These are phyloP conservation scores for Fusarium temperatum DNA, from an alignment of 2,329 filamentous ascomycete genomes.

Conservation along the genomic window DNA sequence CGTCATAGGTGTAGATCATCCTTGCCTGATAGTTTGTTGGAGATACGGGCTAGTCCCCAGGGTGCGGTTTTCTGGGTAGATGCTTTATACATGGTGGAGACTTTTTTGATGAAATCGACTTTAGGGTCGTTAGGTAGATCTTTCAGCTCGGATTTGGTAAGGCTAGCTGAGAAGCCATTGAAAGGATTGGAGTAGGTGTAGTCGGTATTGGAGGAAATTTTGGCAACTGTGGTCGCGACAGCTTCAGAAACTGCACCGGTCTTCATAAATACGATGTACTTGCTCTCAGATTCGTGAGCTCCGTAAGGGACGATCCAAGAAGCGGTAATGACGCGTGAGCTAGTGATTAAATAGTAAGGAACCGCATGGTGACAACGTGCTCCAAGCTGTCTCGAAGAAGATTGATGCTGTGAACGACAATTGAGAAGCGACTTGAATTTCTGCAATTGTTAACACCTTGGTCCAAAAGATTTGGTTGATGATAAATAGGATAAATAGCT, in stretches of 20 bases:
- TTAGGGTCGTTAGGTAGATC: background rate
- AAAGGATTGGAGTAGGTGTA: background rate
- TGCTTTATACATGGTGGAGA: background rate
- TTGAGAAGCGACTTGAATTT: fast-evolving
- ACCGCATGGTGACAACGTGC: background rate
- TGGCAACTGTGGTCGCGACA: fast-evolving
- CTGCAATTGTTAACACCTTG: background rate
- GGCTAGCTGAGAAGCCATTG: background rate
- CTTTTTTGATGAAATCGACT: background rate
- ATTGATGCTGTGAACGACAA: fast-evolving
- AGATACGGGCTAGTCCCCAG: background rate
- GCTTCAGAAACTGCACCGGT: no score
- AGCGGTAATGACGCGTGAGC: background rate
- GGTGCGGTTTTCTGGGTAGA: background rate
- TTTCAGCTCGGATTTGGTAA: background rate
- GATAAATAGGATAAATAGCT: fast-evolving
- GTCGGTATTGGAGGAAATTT: fast-evolving
- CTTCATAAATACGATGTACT: background rate
- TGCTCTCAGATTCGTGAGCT: background rate
- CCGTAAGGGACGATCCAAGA: background rate
- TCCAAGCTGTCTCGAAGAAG: no score
- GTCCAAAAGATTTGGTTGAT: fast-evolving
- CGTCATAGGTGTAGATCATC: background rate
- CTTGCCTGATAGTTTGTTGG: background rate
- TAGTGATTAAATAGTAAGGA: background rate